Evolutionary conservation across 2,329 filamentous ascomycete genomes (phyloP), one percentile per base, ranked within the genome.

Genomic region (Clonostachys rhizophaga): DNA sequence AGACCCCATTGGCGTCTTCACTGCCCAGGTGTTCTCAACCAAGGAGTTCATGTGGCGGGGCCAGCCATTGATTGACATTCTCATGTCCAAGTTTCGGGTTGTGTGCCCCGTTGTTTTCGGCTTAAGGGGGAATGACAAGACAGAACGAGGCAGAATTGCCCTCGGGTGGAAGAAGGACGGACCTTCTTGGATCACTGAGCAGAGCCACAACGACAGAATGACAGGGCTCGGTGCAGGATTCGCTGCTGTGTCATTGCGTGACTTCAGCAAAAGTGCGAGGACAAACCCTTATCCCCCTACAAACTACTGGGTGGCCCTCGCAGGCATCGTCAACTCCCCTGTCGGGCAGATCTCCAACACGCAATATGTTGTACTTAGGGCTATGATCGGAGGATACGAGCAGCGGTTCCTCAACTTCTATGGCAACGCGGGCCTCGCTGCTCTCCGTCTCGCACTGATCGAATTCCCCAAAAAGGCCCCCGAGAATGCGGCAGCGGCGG

Each of bases 51-150:
- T 78, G 46, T 87, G 83, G 75, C 78, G 84, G 44, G 85, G 82
- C 9, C 67, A 78, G 43, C 78, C 84, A 2, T 73, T 95, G 49
- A 84, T 90, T 45, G 89, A 95, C 60, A 88, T 97, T 49, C 74
- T 97, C 33, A 85, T 95, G 58, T 74, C 91, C 47, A 96, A 97
- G 65, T 87, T 89, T 58, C 83, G 91, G 50, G 75, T 87, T 14
- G 75, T 81, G 5, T 95, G 90, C 57, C 92, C 94, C 0, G 84
- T 91, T 2, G 72, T 99, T 1, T 97, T 95, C 62, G 92, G 92
- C 16, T 81, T 91, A 53, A 78, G 81, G 40, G 91, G 89, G 20
- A 83, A 74, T 51, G 89, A 95, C 62, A 83, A 76, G 51, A 95
- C 84, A 1, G 77, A 83, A 42, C 72, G 74, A 11, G 90, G 89